These are phyloP conservation scores for Suillus subalutaceus DNA, from an alignment of 768 basidiomycete species.

Conservation along the genomic window DNA sequence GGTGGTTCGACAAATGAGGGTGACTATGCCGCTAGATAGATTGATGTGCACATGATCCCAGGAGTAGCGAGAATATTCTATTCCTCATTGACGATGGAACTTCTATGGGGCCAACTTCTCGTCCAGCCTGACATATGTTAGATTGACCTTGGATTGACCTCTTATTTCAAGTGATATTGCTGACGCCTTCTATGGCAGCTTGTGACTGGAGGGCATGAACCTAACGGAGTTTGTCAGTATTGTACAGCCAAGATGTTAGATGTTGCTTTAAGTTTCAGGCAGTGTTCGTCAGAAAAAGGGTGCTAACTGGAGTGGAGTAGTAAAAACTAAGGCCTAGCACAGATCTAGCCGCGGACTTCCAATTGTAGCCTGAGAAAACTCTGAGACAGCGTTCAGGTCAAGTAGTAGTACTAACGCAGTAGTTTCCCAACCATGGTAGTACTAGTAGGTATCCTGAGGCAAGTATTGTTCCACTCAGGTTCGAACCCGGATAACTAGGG, in stretches of 20 bases:
- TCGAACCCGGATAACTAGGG: neutral
- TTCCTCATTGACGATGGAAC: neutral
- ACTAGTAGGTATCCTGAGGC: neutral
- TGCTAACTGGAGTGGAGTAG: neutral
- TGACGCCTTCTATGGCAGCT: neutral
- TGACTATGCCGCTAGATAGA: neutral
- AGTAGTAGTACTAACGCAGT: no score
- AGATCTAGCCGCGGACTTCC: neutral
- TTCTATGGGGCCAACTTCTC: neutral
- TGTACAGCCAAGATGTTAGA: neutral
- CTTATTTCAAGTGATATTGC: neutral
- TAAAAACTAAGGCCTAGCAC: neutral
- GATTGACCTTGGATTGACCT: neutral
- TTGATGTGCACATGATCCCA: neutral
- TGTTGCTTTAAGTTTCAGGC: neutral
- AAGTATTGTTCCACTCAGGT: neutral
- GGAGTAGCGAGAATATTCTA: neutral
- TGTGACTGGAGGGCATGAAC: neutral
- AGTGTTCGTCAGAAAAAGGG: neutral
- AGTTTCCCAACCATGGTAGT: neutral
- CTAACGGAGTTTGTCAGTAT: neutral
- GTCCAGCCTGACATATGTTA: neutral
- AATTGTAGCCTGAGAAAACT: neutral
- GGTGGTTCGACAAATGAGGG: neutral
- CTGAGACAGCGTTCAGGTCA: neutral